Conservation (phyloP, 179 eudicot species). For the Vitellaria paradoxa region DNA sequence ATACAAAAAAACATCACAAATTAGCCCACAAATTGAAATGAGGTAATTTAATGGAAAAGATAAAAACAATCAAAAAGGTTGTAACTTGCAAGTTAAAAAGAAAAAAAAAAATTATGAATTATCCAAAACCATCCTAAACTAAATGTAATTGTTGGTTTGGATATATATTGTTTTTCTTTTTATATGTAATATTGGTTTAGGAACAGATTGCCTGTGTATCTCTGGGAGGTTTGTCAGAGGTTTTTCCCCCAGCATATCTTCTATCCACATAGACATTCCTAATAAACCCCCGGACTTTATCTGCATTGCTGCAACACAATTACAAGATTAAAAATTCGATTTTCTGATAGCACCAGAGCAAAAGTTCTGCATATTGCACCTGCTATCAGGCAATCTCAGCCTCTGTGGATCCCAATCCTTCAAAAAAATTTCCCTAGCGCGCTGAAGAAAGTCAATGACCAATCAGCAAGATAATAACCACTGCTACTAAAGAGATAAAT, state of each 20-base stretch:
- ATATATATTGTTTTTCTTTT: background rate
- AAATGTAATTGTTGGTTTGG: background rate
- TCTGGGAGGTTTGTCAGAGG: conserved; percentile 72
- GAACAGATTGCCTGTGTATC: conserved; percentile 50
- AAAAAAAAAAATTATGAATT: background rate
- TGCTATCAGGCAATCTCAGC: conserved; percentile 72
- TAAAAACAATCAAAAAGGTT: background rate
- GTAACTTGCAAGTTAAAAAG: background rate
- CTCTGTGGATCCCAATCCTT: conserved; percentile 76
- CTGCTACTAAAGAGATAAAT: background rate
- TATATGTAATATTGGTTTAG: background rate
- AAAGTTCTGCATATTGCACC: conserved; percentile 35
- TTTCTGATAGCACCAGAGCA: conserved; percentile 7
- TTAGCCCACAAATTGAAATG: background rate
- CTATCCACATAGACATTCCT: conserved; percentile 73
- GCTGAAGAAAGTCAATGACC: conserved; percentile 40
- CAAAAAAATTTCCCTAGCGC: conserved; percentile 84
- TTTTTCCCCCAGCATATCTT: conserved; percentile 56
- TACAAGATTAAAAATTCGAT: conserved; percentile 1
- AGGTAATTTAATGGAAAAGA: background rate
- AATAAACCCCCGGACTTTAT: conserved; percentile 77
- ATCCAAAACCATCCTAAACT: background rate
- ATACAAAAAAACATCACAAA: background rate
- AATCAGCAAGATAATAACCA: conserved; percentile 17
- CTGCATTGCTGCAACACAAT: conserved; percentile 60